A percentile compares a stretch with the other conserved stretches of the same genome.
Conservation (phyloP, 345 rosid species). For the Hypericum perforatum region DNA sequence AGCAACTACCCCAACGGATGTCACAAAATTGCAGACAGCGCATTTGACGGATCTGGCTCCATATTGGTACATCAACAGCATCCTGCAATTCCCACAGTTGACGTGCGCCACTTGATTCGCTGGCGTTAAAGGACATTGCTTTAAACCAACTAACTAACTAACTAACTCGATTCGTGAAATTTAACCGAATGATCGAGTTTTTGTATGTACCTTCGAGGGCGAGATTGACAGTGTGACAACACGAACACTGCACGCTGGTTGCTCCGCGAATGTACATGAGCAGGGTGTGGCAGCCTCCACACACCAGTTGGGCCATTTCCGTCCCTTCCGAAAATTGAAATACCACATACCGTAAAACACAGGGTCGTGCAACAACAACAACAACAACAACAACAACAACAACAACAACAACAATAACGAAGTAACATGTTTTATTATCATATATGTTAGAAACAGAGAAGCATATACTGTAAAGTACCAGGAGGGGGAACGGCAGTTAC, state of each 20-base stretch:
- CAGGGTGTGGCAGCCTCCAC: constrained; percentile 96
- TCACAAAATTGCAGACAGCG: constrained; percentile 83
- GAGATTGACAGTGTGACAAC: constrained; percentile 90
- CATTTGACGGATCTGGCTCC: constrained; percentile 95
- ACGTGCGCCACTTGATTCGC: constrained; percentile 96
- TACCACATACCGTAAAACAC: background rate
- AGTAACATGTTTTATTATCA: background rate
- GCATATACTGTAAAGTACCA: constrained; percentile 36
- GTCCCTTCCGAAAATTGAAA: constrained; percentile 43
- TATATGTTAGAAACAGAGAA: background rate
- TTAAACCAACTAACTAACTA: too few species aligned
- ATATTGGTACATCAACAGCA: constrained; percentile 91
- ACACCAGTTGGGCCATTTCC: constrained; percentile 95
- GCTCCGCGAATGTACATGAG: constrained; percentile 97
- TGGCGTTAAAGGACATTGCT: constrained; percentile 12
- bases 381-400: too few species aligned
- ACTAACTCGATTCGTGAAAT: too few species aligned
- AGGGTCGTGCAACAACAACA: background rate
- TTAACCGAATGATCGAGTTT: too few species aligned
- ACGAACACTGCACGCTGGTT: constrained; percentile 94
- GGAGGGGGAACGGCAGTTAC: constrained; percentile 95
- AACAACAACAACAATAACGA: too few species aligned
- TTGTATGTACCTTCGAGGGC: constrained; percentile 25
- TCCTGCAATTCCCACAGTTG: constrained; percentile 87
- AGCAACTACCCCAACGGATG: constrained; percentile 71